Evolutionary conservation across 148 eudicot species (phyloP).

Genomic region (Mesembryanthemum crystallinum): DNA sequence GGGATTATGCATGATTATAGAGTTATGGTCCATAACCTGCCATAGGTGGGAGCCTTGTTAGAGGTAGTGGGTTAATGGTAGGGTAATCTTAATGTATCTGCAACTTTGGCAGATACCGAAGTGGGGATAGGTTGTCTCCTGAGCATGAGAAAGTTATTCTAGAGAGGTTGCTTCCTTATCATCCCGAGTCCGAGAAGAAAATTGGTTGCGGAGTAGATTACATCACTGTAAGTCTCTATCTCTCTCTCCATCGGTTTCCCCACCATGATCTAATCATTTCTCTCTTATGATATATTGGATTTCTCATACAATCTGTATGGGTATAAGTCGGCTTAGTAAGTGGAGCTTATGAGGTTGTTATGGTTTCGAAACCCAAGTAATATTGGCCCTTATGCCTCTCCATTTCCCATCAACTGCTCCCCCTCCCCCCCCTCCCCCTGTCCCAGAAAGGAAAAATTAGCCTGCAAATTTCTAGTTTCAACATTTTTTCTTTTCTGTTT

Average conservation of each 20-base stretch:
- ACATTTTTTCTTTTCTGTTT: too few relatives aligned
- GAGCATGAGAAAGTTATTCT: conserved; percentile 75
- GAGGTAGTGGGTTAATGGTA: not conserved
- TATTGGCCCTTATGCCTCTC: not conserved
- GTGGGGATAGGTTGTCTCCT: conserved; percentile 74
- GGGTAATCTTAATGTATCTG: not conserved
- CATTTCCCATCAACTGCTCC: too few relatives aligned
- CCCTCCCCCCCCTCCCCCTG: too few relatives aligned
- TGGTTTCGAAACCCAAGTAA: not conserved
- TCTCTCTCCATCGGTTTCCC: conserved; percentile 9
- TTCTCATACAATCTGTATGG: not conserved
- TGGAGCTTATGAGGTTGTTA: not conserved
- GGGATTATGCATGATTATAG: too few relatives aligned
- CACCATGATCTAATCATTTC: not conserved
- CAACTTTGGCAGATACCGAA: conserved; percentile 49
- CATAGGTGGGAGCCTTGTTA: not conserved
- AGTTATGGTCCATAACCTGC: not conserved
- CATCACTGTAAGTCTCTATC: conserved; percentile 64
- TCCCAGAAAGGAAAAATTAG: too few relatives aligned
- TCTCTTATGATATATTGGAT: not conserved
- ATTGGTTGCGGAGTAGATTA: conserved; percentile 87
- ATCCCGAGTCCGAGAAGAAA: conserved; percentile 82
- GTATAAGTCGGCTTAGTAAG: not conserved
- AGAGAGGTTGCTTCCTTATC: conserved; percentile 74
- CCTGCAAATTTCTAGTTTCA: too few relatives aligned